Base-by-base conservation (phyloP, 192 early-diverging fungal species). In the Coemansia sp. region DNA sequence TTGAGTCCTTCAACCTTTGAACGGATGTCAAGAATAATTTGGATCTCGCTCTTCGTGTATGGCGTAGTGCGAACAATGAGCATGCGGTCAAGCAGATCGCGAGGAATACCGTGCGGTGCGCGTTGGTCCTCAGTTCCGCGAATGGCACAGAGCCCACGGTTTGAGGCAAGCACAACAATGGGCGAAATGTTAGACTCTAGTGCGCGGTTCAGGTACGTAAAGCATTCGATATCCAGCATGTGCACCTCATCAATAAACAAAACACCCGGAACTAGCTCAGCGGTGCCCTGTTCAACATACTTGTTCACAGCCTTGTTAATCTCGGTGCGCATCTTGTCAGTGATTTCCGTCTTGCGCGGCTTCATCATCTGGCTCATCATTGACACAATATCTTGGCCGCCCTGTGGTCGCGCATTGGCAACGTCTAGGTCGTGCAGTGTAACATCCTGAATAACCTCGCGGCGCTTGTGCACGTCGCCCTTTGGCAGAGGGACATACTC, bases 221-320 rank as follows among this genome's bases (percentile, higher is more conserved):
- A 99, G 83, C 95, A 99, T 74, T 99, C 97, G 69, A 99, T 95
- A 80, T 99, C 97, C 21, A 99, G 86, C 93, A 99, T 98, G 72
- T 99, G 97, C 14, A 98, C 96, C 82, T 98, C 97, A 78, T 99
- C 97, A 67, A 99, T 92, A 62, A 99, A 99, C 37, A 99, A 69
- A 23, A 99, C 97, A 58, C 97, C 97, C 0, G 97, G 97, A 23
- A 98, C 92, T 34, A 99, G 85, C 78, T 98, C 95, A 17, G 95
- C 95, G 40, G 91, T 91, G 26, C 97, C 97, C 72, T 99, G 93
- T 66, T 99, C 95, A 60, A 98, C 95, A 69, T 96, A 97, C 83
- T 93, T 93, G 86, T 98, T 96, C 49, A 99, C 96, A 10, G 94
- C 94, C 72, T 96, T 97, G 88, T 99, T 98, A 85, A 99, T 95